These are phyloP conservation scores for Micromonas commoda DNA, from an alignment of 139 green algal species.

Conservation along the genomic window DNA sequence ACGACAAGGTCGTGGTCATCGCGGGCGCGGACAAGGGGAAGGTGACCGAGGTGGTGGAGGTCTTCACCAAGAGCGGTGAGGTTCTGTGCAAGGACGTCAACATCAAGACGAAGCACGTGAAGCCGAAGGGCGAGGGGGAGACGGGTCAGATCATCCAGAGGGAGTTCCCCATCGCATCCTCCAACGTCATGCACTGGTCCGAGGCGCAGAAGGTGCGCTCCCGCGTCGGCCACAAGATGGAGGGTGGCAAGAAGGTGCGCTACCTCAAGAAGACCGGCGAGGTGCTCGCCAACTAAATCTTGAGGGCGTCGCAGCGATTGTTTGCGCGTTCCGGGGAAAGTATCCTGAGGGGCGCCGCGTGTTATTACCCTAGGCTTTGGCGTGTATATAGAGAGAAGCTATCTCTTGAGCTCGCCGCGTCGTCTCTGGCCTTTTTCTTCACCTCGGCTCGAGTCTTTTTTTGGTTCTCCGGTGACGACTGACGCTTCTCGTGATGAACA, in stretches of 20 bases:
- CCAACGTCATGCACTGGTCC: slow-evolving; percentile 92
- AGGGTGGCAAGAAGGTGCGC: slow-evolving; percentile 45
- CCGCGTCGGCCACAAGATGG: slow-evolving; percentile 65
- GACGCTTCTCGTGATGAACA: too few species aligned
- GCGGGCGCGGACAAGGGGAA: slow-evolving; percentile 88
- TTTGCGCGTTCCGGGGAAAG: neutral
- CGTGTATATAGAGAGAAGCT: slow-evolving; percentile 10
- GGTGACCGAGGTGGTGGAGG: slow-evolving; percentile 65
- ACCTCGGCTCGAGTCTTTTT: neutral
- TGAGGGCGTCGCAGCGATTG: too few species aligned
- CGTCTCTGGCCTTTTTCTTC: neutral
- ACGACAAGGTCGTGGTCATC: slow-evolving; percentile 83
- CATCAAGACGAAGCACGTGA: slow-evolving; percentile 81
- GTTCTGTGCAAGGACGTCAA: slow-evolving; percentile 90
- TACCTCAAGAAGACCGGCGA: slow-evolving; percentile 37
- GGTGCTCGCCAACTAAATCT: slow-evolving; percentile 21
- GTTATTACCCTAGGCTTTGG: neutral
- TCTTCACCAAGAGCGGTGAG: slow-evolving; percentile 65
- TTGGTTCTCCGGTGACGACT: neutral
- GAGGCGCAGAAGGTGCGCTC: slow-evolving; percentile 52
- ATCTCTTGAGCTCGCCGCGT: neutral
- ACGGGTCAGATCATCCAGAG: slow-evolving; percentile 62
- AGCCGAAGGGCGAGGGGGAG: slow-evolving; percentile 70
- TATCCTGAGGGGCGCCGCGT: neutral
- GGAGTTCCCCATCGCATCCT: slow-evolving; percentile 89